Evolutionary conservation across 345 rosid species (phyloP).

Genomic region (Syzygium oleosum): DNA sequence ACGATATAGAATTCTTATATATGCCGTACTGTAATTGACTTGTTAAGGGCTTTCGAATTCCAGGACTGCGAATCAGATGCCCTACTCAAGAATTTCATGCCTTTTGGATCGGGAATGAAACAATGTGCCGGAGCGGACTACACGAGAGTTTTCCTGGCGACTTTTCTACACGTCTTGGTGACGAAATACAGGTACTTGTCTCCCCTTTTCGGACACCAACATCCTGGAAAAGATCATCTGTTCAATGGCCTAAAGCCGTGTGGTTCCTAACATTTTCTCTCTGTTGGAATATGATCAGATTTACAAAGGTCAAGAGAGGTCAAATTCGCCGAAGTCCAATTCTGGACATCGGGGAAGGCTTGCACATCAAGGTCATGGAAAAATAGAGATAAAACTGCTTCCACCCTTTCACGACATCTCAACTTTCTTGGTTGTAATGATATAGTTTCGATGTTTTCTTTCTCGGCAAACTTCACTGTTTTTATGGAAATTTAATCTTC

Average conservation of each 20-base stretch:
- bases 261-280: not conserved
- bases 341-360: not conserved
- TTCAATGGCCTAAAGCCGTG: not conserved
- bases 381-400: not conserved
- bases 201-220: not conserved
- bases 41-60: not conserved
- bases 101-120: conserved; percentile 22
- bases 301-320: not conserved
- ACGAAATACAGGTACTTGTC: not conserved
- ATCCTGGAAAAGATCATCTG: not conserved
- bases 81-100: conserved; percentile 18
- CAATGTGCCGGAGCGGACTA: conserved; percentile 24
- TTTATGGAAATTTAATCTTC: not conserved
- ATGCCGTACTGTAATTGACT: not conserved
- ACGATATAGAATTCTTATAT: not conserved
- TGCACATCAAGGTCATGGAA: not conserved
- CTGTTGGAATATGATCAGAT: not conserved
- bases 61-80: not conserved
- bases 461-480: not conserved
- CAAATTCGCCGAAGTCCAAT: not conserved
- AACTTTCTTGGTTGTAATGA: not conserved
- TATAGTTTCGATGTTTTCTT: not conserved
- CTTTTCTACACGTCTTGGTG: not conserved
- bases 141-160: not conserved
- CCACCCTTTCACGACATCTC: not conserved